Conservation (phyloP, 2,329 filamentous ascomycete genomes). For the Sporothrix pallida region DNA sequence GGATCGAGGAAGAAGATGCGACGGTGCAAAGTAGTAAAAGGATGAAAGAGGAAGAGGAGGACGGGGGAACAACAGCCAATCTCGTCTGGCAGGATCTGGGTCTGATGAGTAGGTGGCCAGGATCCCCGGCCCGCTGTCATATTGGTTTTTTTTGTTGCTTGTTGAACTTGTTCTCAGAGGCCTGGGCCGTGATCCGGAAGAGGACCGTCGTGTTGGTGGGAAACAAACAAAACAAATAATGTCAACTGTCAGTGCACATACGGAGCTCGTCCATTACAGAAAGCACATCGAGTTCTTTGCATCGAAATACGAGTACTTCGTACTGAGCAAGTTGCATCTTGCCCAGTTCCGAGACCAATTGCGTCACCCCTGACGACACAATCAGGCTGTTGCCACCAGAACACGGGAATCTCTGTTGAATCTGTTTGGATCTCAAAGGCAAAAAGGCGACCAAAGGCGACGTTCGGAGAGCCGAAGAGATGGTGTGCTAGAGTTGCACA, state of each 20-base stretch:
- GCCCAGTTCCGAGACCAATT: slow-evolving; percentile 22
- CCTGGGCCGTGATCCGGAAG: slow-evolving; percentile 1
- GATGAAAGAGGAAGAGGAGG: neutral
- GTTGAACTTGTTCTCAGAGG: slow-evolving; percentile 1
- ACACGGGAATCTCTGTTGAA: slow-evolving; percentile 5
- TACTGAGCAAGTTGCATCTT: neutral
- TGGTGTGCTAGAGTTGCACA: slow-evolving; percentile 23
- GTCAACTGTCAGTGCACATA: too few species aligned
- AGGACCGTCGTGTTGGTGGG: neutral
- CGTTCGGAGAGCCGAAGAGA: slow-evolving; percentile 8
- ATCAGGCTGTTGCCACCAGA: slow-evolving; percentile 27
- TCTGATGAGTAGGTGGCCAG: neutral
- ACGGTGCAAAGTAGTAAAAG: neutral
- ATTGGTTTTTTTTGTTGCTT: neutral
- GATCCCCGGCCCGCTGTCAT: neutral
- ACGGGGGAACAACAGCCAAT: neutral
- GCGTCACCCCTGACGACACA: slow-evolving; percentile 32
- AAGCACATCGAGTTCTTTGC: neutral
- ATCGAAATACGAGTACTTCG: neutral
- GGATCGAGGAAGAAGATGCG: slow-evolving; percentile 12
- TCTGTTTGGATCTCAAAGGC: neutral
- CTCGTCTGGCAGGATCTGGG: neutral
- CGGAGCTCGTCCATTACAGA: too few species aligned
- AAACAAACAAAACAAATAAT: neutral
- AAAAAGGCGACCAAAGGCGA: neutral